A percentile compares a stretch with the other conserved stretches of the same genome.
phyloP scores from a whole-genome alignment of 2,329 filamentous ascomycete species.

The Fusarium sacchari region DNA sequence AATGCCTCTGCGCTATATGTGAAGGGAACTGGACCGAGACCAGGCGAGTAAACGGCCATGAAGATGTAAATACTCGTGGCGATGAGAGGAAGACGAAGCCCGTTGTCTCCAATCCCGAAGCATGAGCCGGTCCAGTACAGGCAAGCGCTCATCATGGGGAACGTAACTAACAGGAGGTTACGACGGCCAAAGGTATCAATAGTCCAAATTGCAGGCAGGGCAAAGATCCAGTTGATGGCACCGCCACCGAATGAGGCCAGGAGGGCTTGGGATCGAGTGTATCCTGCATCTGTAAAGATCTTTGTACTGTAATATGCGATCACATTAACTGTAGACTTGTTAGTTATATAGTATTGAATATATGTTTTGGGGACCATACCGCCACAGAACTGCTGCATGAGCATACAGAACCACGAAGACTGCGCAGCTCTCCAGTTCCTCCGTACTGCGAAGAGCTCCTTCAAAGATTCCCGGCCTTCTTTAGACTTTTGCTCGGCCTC shows the following conservation, averaged over 20 bases:
- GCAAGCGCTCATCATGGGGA: constrained; percentile 15
- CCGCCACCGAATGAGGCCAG: constrained; percentile 65
- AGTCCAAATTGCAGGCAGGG: constrained; percentile 63
- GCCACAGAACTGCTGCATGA: constrained; percentile 50
- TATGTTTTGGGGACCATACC: constrained; percentile 44
- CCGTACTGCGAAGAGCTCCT: constrained; percentile 45
- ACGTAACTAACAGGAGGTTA: neutral
- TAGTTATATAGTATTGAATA: constrained; percentile 51
- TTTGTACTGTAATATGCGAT: constrained; percentile 63
- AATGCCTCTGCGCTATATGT: constrained; percentile 51
- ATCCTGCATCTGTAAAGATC: constrained; percentile 59
- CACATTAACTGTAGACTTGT: constrained; percentile 35
- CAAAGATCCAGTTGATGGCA: constrained; percentile 62
- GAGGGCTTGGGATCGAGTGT: constrained; percentile 51
- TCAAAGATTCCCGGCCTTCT: constrained; percentile 39
- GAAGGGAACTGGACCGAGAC: constrained; percentile 42
- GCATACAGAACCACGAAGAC: constrained; percentile 49
- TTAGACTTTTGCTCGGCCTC: constrained; percentile 42
- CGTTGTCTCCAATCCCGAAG: constrained; percentile 1
- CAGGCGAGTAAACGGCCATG: constrained; percentile 50
- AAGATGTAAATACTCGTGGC: constrained; percentile 50
- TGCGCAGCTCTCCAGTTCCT: constrained; percentile 47
- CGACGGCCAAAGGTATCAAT: constrained; percentile 54
- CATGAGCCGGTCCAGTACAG: constrained; percentile 43
- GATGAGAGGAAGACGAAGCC: constrained; percentile 42